A percentile compares a stretch with the other conserved stretches of the same genome.
Evolutionary conservation across 495 filamentous ascomycete genomes (phyloP).

Genomic region (Paragyromitra xinjiangensis): DNA sequence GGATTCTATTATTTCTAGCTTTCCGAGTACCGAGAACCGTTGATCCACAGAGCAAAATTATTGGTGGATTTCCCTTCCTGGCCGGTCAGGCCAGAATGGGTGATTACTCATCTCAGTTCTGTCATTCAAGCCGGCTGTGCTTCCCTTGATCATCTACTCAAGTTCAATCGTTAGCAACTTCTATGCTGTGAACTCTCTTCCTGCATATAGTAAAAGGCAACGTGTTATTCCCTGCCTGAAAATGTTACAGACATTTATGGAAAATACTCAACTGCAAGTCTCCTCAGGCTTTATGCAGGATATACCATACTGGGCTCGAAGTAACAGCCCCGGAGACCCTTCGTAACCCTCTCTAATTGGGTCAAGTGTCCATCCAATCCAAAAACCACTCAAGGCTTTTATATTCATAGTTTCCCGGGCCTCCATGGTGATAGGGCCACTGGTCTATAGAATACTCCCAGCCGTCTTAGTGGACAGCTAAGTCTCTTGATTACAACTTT

Average conservation of each 20-base stretch:
- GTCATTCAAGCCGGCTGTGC: background rate
- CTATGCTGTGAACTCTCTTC: background rate
- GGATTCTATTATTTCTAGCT: too few species aligned
- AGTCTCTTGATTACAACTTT: too few species aligned
- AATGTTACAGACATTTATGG: background rate
- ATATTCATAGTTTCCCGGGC: too few species aligned
- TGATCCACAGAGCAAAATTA: background rate
- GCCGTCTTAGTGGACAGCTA: too few species aligned
- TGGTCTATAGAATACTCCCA: too few species aligned
- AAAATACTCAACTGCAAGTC: background rate
- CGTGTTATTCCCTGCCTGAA: background rate
- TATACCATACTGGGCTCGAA: too few species aligned
- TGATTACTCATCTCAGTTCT: background rate
- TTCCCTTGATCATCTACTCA: background rate
- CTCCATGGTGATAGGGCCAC: too few species aligned
- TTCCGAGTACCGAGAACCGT: background rate
- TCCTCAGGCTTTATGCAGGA: background rate
- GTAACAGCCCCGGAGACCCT: too few species aligned
- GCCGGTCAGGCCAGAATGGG: background rate
- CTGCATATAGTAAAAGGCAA: background rate
- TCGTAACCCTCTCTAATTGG: background rate
- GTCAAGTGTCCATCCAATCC: too few species aligned
- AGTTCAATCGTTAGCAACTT: background rate
- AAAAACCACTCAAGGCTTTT: too few species aligned
- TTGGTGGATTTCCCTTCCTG: constrained; percentile 12